phyloP scores from a whole-genome alignment of 768 basidiomycete genomes.

The Clathrus columnatus region DNA sequence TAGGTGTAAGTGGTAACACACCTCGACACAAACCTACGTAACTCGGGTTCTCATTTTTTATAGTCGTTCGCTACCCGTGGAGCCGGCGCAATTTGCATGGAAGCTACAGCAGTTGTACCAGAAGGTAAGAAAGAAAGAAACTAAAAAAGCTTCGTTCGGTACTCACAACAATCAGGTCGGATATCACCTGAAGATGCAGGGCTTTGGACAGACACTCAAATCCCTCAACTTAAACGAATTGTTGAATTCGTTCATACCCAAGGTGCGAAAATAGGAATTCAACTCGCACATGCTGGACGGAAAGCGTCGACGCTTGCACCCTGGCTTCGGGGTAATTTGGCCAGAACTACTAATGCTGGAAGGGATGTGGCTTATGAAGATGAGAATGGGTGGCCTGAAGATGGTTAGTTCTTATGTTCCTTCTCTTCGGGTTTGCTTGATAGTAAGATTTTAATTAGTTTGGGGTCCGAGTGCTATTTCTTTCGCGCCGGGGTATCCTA shows the following conservation, averaged over 20 bases:
- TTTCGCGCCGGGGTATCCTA: slow-evolving; percentile 42
- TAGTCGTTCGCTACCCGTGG: slow-evolving; percentile 64
- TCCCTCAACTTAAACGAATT: slow-evolving; percentile 57
- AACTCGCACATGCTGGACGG: slow-evolving; percentile 66
- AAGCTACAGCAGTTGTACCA: slow-evolving; percentile 66
- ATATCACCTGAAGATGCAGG: slow-evolving; percentile 71
- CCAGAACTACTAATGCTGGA: slow-evolving; percentile 23
- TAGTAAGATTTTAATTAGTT: slow-evolving; percentile 31
- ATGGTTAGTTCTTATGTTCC: slow-evolving; percentile 29
- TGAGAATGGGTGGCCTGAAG: slow-evolving; percentile 63
- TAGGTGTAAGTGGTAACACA: slow-evolving; percentile 54
- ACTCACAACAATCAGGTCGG: slow-evolving; percentile 27
- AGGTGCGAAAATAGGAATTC: slow-evolving; percentile 64
- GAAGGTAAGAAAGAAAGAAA: slow-evolving; percentile 34
- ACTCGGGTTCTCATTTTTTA: too few relatives aligned
- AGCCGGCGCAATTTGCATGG: slow-evolving; percentile 58
- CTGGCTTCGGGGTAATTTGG: slow-evolving; percentile 43
- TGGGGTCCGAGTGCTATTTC: slow-evolving; percentile 51
- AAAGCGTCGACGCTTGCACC: slow-evolving; percentile 67
- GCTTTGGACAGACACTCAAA: slow-evolving; percentile 71
- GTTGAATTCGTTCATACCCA: slow-evolving; percentile 68
- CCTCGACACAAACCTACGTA: too few relatives aligned
- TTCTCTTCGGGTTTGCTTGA: background rate
- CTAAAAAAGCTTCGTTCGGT: background rate
- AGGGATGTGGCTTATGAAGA: slow-evolving; percentile 34